Evolutionary conservation across 2,329 filamentous ascomycete species (phyloP), one percentile per base, ranked within the genome.

Genomic region (Arthroderma sp.): DNA sequence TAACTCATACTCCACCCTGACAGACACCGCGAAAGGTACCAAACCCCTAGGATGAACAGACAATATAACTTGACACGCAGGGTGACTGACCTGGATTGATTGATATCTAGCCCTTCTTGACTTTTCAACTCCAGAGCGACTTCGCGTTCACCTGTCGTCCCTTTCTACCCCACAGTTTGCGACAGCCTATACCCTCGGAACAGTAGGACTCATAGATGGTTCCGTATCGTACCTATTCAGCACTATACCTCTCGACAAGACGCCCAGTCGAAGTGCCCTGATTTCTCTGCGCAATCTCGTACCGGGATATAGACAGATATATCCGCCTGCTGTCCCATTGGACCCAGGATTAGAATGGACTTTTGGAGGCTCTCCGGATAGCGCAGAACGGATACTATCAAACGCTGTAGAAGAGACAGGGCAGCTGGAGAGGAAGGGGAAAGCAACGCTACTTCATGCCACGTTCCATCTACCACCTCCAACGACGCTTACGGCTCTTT

Each of bases 151-250:
- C 58, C 81, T 97, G 58, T 95, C 91, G 6, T 94, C 93, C 6
- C 84, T 98, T 31, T 88, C 91, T 6, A 91, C 91, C 17, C 86
- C 89, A 7, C 89, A 95, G 71, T 96, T 97, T 66, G 91, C 91
- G 23, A 95, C 91, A 15, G 91, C 90, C 38, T 98, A 98, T 73
- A 87, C 88, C 43, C 81, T 98, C 47, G 89, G 90, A 60, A 94
- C 86, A 43, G 81, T 94, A 15, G 93, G 91, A 59, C 80, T 95
- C 37, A 91, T 98, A 55, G 91, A 97, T 74, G 93, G 93, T 69
- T 95, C 90, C n/a, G 81, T 98, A 58, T 95, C 91, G 13, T 98
- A 97, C 73, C 82, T 98, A 56, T 97, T 95, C 76, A 94, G 90
- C 53, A 95, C 89, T 2, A 79, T 93, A 7, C 84, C 89, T 11